Percentiles rank a stretch among this genome's conserved stretches.
Conservation (phyloP, 306 rosid species). For the Prunus dulcis region DNA sequence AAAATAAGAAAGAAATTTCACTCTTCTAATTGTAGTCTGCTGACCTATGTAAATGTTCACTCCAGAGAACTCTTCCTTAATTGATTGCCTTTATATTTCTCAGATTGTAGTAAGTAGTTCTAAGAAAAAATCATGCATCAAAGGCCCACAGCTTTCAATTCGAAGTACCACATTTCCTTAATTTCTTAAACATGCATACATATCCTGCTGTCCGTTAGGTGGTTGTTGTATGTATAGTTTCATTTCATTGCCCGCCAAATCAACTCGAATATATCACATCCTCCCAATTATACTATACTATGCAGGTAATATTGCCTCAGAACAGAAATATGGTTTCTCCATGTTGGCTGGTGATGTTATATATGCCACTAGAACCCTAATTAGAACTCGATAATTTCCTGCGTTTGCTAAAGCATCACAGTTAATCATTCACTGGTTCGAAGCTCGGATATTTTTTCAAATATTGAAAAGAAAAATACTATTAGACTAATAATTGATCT, state of each 20-base stretch:
- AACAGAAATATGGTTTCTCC: background rate
- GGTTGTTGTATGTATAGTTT: background rate
- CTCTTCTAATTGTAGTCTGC: no score
- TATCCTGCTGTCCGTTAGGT: conserved; percentile 13
- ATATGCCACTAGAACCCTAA: background rate
- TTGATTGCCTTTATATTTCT: no score
- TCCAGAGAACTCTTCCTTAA: no score
- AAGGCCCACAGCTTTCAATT: background rate
- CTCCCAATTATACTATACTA: background rate
- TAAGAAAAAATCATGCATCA: background rate
- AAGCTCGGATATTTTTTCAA: background rate
- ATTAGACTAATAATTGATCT: background rate
- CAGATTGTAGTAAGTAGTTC: background rate
- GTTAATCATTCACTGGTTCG: background rate
- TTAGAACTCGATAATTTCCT: background rate
- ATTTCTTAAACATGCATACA: background rate
- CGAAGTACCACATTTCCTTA: background rate
- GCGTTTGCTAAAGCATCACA: background rate
- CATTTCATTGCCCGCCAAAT: conserved; percentile 7
- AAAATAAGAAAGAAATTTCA: no score
- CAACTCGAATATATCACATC: background rate
- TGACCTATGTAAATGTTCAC: no score
- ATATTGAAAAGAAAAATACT: background rate
- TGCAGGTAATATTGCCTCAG: background rate
- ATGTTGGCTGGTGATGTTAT: background rate